phyloP scores from a whole-genome alignment of 768 basidiomycete species.

The Saitozyma sp. region DNA sequence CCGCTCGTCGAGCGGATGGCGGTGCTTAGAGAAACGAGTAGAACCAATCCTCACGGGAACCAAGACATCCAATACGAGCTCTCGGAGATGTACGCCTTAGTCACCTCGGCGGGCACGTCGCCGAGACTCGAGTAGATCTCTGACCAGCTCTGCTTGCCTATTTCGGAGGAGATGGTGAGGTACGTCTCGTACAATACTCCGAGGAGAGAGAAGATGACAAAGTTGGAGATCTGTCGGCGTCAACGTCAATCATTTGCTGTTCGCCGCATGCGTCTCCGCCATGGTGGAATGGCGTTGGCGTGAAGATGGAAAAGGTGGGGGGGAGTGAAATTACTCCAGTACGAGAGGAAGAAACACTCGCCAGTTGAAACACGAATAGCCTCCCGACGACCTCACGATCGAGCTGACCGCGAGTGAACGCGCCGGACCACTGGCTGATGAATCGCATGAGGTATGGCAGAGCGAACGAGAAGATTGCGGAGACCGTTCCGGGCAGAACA shows the following conservation, averaged over 20 bases:
- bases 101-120: constrained; percentile 35
- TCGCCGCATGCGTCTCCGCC: too few relatives aligned
- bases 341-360: constrained; percentile 7
- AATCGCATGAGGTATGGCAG: constrained; percentile 37
- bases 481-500: constrained; percentile 28
- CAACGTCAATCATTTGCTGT: neutral
- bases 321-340: too few relatives aligned
- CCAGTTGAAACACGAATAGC: constrained; percentile 38
- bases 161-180: constrained; percentile 18
- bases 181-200: constrained; percentile 41
- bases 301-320: neutral
- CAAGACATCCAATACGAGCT: constrained; percentile 44
- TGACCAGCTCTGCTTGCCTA: constrained; percentile 23
- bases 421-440: constrained; percentile 34
- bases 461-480: constrained; percentile 33
- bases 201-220: constrained; percentile 40
- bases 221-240: constrained; percentile 30
- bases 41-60: constrained; percentile 37
- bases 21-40: neutral
- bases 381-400: constrained; percentile 38
- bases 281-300: too few relatives aligned
- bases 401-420: constrained; percentile 35
- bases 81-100: constrained; percentile 43
- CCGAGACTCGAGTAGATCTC: constrained; percentile 28
- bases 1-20: too few relatives aligned